A percentile compares a stretch with the other conserved stretches of the same genome.
These are phyloP conservation scores for Epipyxis sp. DNA, from an alignment of 108 stramenopile species.

Conservation along the genomic window DNA sequence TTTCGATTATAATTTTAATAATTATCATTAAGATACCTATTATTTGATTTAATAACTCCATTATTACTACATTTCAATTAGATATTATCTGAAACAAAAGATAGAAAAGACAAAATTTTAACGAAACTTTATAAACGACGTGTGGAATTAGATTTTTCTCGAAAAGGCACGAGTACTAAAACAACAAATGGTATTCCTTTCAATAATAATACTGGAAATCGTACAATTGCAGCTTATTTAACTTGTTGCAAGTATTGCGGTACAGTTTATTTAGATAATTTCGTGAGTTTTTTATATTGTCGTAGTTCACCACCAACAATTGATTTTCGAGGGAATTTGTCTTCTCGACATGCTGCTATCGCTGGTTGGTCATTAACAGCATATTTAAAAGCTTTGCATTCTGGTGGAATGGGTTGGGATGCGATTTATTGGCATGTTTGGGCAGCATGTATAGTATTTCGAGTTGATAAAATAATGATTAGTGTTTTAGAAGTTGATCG, in stretches of 20 bases:
- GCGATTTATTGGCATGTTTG: conserved; percentile 32
- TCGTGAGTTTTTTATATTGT: background rate
- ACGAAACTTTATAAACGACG: conserved; percentile 51
- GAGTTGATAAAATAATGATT: background rate
- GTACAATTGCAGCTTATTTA: conserved; percentile 22
- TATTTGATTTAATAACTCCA: background rate
- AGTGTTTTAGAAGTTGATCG: conserved; percentile 6
- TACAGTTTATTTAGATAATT: conserved; percentile 20
- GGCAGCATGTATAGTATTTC: conserved; percentile 29
- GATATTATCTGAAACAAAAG: conserved; percentile 40
- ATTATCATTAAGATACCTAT: background rate
- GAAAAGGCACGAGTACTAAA: background rate
- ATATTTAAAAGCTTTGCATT: conserved; percentile 23
- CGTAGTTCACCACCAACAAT: conserved; percentile 3
- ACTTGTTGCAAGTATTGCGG: conserved; percentile 24
- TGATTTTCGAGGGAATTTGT: conserved; percentile 1
- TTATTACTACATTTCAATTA: background rate
- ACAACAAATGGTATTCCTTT: background rate
- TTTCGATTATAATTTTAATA: too few species aligned
- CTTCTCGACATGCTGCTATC: conserved; percentile 7
- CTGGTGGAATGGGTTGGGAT: conserved; percentile 31
- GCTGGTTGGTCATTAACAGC: conserved; percentile 29
- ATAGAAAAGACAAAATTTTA: conserved; percentile 51
- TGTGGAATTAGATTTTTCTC: conserved; percentile 49
- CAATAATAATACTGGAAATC: background rate